These are phyloP conservation scores for Stachybotrys chlorohalonatus DNA, from an alignment of 2,329 filamentous ascomycete genomes.

Conservation along the genomic window DNA sequence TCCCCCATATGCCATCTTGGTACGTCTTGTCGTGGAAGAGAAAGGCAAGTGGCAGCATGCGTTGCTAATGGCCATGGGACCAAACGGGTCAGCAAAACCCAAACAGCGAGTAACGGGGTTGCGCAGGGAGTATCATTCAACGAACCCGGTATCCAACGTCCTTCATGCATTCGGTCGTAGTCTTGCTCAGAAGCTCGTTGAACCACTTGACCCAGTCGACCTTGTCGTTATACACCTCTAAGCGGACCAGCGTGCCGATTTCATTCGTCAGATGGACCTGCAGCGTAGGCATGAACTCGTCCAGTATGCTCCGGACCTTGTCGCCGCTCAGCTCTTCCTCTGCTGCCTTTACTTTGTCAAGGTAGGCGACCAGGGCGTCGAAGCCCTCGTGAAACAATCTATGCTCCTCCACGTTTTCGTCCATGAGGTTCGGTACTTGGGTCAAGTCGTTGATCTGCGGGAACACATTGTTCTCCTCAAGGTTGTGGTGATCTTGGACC, in stretches of 20 bases:
- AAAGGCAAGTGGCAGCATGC: slow-evolving; percentile 12
- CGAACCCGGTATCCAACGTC: slow-evolving; percentile 8
- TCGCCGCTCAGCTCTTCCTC: slow-evolving; percentile 20
- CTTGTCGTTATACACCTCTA: slow-evolving; percentile 23
- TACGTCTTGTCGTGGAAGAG: slow-evolving; percentile 17
- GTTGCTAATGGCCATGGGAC: slow-evolving; percentile 5
- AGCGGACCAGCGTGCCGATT: slow-evolving; percentile 23
- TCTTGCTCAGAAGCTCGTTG: slow-evolving; percentile 7
- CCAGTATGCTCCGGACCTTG: slow-evolving; percentile 20
- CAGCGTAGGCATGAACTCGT: slow-evolving; percentile 24
- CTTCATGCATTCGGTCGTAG: slow-evolving; percentile 7
- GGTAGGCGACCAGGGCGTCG: slow-evolving; percentile 19
- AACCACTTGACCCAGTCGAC: slow-evolving; percentile 24
- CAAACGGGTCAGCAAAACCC: background rate
- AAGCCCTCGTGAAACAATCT: slow-evolving; percentile 26
- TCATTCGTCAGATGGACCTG: slow-evolving; percentile 27
- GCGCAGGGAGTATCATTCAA: background rate
- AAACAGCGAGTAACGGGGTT: background rate
- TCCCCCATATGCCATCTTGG: slow-evolving; percentile 14
- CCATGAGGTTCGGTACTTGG: slow-evolving; percentile 28
- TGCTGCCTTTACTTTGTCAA: slow-evolving; percentile 15
- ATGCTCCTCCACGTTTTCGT: slow-evolving; percentile 31
- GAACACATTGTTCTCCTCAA: slow-evolving; percentile 29
- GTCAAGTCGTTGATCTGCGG: slow-evolving; percentile 24
- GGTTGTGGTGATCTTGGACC: slow-evolving; percentile 27